Conservation (phyloP, 2,329 filamentous ascomycete genomes). For the Botrytis fragariae region DNA sequence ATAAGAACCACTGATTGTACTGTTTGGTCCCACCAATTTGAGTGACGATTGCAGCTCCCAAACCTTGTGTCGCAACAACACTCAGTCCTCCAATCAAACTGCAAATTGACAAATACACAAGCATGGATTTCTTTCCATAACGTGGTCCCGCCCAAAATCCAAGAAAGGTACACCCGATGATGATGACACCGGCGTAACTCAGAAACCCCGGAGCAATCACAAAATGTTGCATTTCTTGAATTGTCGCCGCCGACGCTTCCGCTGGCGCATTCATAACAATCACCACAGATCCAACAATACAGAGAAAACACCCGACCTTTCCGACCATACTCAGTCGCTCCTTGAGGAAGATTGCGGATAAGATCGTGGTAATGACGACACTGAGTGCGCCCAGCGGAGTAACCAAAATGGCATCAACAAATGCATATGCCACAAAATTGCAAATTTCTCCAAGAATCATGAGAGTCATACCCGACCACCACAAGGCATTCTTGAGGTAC, state of each 20-base stretch:
- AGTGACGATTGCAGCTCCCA: conserved; percentile 87
- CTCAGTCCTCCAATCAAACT: conserved; percentile 91
- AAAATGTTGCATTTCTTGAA: conserved; percentile 88
- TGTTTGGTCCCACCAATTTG: conserved; percentile 78
- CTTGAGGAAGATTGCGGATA: conserved; percentile 94
- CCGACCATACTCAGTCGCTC: conserved; percentile 93
- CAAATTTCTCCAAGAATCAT: conserved; percentile 97
- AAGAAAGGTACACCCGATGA: conserved; percentile 68
- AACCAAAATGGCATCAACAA: conserved; percentile 93
- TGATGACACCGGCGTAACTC: conserved; percentile 76
- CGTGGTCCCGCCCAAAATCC: conserved; percentile 80
- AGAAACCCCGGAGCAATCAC: conserved; percentile 86
- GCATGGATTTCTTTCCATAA: conserved; percentile 95
- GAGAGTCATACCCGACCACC: conserved; percentile 93
- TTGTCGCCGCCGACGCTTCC: conserved; percentile 79
- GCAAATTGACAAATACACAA: conserved; percentile 96
- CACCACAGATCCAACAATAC: conserved; percentile 87
- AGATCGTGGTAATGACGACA: conserved; percentile 86
- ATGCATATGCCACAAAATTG: conserved; percentile 96
- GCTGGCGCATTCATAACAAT: conserved; percentile 92
- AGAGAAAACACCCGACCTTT: conserved; percentile 93
- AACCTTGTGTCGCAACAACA: conserved; percentile 89
- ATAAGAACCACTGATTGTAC: conserved; percentile 98
- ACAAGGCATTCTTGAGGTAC: conserved; percentile 91
- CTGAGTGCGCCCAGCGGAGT: conserved; percentile 88